Base-by-base conservation (phyloP, 352 stramenopile genomes). In the Pythium brassicae region DNA sequence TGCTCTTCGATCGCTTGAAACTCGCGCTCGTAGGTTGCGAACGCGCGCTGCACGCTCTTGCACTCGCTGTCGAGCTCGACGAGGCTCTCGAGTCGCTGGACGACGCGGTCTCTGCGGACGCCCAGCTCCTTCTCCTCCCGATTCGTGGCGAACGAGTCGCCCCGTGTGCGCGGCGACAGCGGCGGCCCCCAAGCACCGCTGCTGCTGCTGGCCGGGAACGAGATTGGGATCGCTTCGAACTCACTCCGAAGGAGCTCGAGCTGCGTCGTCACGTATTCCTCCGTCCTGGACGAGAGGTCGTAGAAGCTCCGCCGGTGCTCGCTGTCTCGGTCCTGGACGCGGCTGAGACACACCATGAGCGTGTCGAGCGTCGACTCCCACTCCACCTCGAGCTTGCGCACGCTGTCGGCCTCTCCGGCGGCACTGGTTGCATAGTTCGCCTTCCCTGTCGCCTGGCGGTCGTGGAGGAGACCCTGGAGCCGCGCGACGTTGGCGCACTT, bases 351-450 rank as follows among this genome's bases (percentile, higher is more conserved):
- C n/a, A 79, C 49, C 10, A 86, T 52, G 3, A 88, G 37, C 2
- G 80, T 88, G 14, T 90, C 80, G 37, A 75, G 80, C 0, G 73
- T 70, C 17, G 78, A 87, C 14, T 85, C 80, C 78, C 80, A 90
- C 42, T 69, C 68, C 11, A 78, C 46, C 23, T 90, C 78, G 0
- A 83, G 64, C 26, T 76, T 85, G 14, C 63, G 69, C 25, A 86
- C 15, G 65, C 50, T 29, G 52, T 49, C n/a, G 50, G 42, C 17
- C 47, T 67, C 35, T 35, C 34, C 23, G 44, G 72, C 50, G 14
- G 5, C 40, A 2, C 54, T 42, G 22, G 32, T 44, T 2, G 5
- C 4, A 20, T 2, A 14, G n/a, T 27, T 3, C 2, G 27, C 23
- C 26, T 35, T 39, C 20, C 25, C 23, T 29, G n/a, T 14, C 35